Base-by-base conservation (phyloP, 441 rosid species). In the Sinapis alba region DNA sequence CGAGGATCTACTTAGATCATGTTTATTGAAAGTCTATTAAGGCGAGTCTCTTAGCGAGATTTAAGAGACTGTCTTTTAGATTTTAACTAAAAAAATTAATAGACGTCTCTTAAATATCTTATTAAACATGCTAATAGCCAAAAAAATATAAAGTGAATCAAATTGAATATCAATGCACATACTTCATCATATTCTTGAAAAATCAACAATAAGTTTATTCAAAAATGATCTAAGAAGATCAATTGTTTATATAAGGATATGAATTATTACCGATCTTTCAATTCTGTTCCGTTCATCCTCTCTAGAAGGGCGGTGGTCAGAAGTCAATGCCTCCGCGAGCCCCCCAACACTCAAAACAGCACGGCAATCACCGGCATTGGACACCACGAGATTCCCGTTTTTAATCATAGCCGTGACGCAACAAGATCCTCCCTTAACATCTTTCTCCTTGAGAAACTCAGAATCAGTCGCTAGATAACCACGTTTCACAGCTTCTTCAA, bases 291-390 rank as follows among this genome's bases (percentile, higher is more conserved):
- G 83, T 68, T 89, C 94, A 34, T 87, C 88, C 50, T 81, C 65
- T 77, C 94, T 86, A 0, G 82, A 87, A 34, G 94, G 90, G 20
- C 84, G 85, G 72, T 89, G 94, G 61, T 89, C 94, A 21, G 89
- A 87, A 16, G 90, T 87, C 7, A 89, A 78, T 1, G 88, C 87
- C 72, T 87, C 88, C 0, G 91, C 91, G 0, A 47, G 34, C 8
- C 94, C 94, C 61, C 81, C 82, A 45, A 78, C 74, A 70, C 94
- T 85, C 79, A 89, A 56, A 60, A 89, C 94, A 68, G 94, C 94
- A 9, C 94, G 91, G 53, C 91, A 89, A 58, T 89, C 94, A 26
- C 94, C 94, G 0, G 86, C 89, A 63, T 84, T 87, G 9, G 91
- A 62, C 3, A 89, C 85, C 0, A 81, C 68, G 4, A 89, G 84